Evolutionary conservation across 176 grass and related monocot genomes (phyloP), one percentile per base, ranked within the genome.

Genomic region (Panicum miliaceum): DNA sequence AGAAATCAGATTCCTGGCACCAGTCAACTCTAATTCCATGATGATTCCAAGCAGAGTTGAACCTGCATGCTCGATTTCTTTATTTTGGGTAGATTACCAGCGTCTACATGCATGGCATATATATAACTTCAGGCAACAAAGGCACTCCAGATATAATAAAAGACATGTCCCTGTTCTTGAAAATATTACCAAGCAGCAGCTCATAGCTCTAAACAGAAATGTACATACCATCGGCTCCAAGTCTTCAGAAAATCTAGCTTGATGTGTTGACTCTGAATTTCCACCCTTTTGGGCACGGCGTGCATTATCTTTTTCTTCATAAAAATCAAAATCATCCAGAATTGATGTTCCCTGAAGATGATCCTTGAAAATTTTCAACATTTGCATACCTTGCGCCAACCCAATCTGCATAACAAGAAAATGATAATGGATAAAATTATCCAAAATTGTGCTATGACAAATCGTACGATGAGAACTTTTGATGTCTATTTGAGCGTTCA

Each of bases 361-460:
- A 22, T 57, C 86, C 75, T 94, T 94, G 84, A 97, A 97, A 79
- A 93, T 86, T 86, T 76, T 61, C 75, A 93, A 71, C 88, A 93
- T 94, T 84, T 84, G 83, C 57, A 97, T 66, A 77, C 95, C 90
- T 89, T 97, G 90, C 7, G 71, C 88, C n/a, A 94, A 53, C 27
- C 90, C 81, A 81, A 94, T 93, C 95, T 93, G 83, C 78, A 88
- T 35, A 48, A 38, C 73, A 63, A 43, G 48, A 65, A 73, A 75
- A 37, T 3, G 4, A 43, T 27, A 35, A 56, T 54, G 64, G 4
- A 4, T 35, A 29, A 79, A 76, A 36, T 20, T 40, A 10, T 37
- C 7, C 15, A 29, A 86, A 46, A 72, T 37, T 67, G 42, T 64
- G 71, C n/a, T 5, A 18, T 72, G 56, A 25, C 16, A 66, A 47